Evolutionary conservation across 192 early-diverging fungal species (phyloP), one percentile per base, ranked within the genome.

Genomic region (Backusella westeae): DNA sequence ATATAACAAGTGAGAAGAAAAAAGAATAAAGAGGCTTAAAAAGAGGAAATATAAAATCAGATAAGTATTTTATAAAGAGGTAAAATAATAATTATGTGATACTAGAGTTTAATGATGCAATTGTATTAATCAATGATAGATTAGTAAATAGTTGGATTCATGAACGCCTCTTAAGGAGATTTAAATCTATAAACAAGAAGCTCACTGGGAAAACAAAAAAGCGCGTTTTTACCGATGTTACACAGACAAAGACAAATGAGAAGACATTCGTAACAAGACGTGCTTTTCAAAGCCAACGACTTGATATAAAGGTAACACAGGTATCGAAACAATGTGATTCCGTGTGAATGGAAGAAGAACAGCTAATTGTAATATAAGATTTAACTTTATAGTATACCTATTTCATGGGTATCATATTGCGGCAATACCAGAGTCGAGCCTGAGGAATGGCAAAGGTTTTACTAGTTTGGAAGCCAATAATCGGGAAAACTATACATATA

Each of bases 221-320:
- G 10, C 21, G 56, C 23, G 10, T 63, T 59, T 63, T 63, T 14
- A 26, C 1, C 56, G 26, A 9, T 63, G 56, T 63, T 63, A 63
- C 56, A 63, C 56, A 3, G 7, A 14, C 14, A 10, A 26, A 63
- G 56, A 14, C 56, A 63, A 63, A 63, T 63, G 9, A 63, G 23
- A 63, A 63, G 56, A 29, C 12, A 63, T 63, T 63, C 21, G 56
- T 63, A 63, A 63, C 56, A 63, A 63, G 56, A 63, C 56, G 56
- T 63, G 56, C 56, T 63, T 26, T 29, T 29, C 21, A 23, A 29
- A 29, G 56, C 1, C 12, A 29, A 63, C 29, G 56, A 63, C 56
- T 15, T 63, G 23, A 14, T 63, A 49, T 10, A 3, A 63, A 29
- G 9, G 56, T 63, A 23, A 63, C 26, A 63, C 56, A 63, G 10